Evolutionary conservation across 441 rosid genomes (phyloP).

Genomic region (Rhodomyrtus psidioides): DNA sequence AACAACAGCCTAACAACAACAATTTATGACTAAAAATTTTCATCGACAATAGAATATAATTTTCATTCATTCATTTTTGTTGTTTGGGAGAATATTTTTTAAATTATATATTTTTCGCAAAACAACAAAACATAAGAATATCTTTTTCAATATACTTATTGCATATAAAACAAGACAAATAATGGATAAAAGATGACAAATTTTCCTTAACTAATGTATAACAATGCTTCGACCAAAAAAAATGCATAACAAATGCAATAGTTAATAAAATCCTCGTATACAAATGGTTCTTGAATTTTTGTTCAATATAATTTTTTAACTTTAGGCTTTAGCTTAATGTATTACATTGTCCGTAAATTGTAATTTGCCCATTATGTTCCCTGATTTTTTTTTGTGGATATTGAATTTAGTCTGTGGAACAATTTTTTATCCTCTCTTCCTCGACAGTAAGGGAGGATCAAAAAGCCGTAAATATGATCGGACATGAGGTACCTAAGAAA

Average conservation of each 20-base stretch:
- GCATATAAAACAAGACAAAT: neutral
- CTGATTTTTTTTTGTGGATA: neutral
- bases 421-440: too few relatives aligned
- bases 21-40: neutral
- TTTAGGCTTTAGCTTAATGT: too few relatives aligned
- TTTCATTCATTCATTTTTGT: neutral
- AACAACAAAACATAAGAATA: neutral
- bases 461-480: too few relatives aligned
- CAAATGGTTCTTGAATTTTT: neutral
- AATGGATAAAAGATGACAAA: neutral
- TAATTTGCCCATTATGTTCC: neutral
- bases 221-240: too few relatives aligned
- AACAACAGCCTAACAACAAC: rapidly evolving
- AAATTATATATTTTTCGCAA: neutral
- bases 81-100: neutral
- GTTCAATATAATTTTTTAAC: rapidly evolving
- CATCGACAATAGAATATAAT: neutral
- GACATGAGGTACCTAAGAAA: too few relatives aligned
- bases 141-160: neutral
- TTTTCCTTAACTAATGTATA: neutral
- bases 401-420: rapidly evolving
- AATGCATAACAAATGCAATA: too few relatives aligned
- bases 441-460: too few relatives aligned
- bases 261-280: neutral
- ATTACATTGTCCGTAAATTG: neutral